A percentile compares a stretch with the other conserved stretches of the same genome.
Conservation (phyloP, 495 filamentous ascomycete genomes). For the Articulospora tetracladia region DNA sequence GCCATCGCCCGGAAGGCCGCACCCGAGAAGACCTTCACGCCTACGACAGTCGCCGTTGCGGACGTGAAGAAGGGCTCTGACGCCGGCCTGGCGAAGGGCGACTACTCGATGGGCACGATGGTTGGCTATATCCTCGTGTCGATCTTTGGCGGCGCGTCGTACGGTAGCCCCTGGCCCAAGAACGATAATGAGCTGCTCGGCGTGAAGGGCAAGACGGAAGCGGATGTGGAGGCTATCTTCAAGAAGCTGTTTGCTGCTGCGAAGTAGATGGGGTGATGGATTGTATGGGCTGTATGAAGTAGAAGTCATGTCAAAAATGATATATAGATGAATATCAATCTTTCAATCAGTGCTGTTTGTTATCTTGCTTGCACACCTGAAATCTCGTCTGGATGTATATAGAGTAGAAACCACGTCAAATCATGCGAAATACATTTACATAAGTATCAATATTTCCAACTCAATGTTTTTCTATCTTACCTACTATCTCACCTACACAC, state of each 20-base stretch:
- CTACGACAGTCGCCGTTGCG: constrained; percentile 21
- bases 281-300: too few species aligned
- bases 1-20: constrained; percentile 34
- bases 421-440: too few species aligned
- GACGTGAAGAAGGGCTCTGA: constrained; percentile 29
- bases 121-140: constrained; percentile 25
- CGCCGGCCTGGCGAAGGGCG: constrained; percentile 27
- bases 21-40: constrained; percentile 33
- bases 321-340: too few species aligned
- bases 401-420: too few species aligned
- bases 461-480: too few species aligned
- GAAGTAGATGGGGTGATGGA: too few species aligned
- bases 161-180: constrained; percentile 27
- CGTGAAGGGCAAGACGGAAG: constrained; percentile 28
- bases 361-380: too few species aligned
- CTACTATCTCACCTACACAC: too few species aligned
- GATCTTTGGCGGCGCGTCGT: constrained; percentile 40
- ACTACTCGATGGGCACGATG: constrained; percentile 20
- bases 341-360: too few species aligned
- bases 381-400: too few species aligned
- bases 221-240: constrained; percentile 22
- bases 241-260: constrained; percentile 1
- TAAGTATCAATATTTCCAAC: too few species aligned
- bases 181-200: constrained; percentile 39
- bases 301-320: too few species aligned